phyloP scores from a whole-genome alignment of 139 green algal species.

The Closterium sp. region DNA sequence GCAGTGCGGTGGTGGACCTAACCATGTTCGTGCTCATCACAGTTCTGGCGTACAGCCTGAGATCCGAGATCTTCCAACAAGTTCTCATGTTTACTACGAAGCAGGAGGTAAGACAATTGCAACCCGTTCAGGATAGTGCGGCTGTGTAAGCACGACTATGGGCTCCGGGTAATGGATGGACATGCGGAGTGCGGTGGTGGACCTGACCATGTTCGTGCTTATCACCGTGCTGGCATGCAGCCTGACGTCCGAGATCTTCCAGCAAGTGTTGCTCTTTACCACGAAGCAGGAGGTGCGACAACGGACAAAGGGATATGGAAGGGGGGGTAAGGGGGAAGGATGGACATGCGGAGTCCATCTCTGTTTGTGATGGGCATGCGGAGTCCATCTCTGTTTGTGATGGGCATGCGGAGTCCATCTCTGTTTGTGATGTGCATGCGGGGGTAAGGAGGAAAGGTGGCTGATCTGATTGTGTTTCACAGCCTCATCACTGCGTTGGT shows the following conservation, averaged over 20 bases:
- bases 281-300: not conserved
- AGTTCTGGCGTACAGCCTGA: conserved; percentile 14
- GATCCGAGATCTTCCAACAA: conserved; percentile 6
- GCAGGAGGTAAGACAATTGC: conserved; percentile 17
- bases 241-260: not conserved
- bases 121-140: too few relatives aligned
- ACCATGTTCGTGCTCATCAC: conserved; percentile 41
- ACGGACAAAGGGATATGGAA: not conserved
- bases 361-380: too few relatives aligned
- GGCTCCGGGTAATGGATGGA: too few relatives aligned
- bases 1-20: conserved; percentile 40
- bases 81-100: conserved; percentile 12
- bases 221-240: conserved; percentile 19
- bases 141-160: too few relatives aligned
- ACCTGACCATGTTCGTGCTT: conserved; percentile 38
- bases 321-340: too few relatives aligned
- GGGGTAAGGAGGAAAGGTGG: too few relatives aligned
- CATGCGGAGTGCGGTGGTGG: conserved; percentile 32
- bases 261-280: conserved; percentile 25
- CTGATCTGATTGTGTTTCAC: too few relatives aligned
- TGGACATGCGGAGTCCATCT: too few relatives aligned
- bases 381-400: too few relatives aligned
- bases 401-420: too few relatives aligned
- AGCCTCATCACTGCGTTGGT: too few relatives aligned
- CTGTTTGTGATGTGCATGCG: too few relatives aligned